These are phyloP conservation scores for Vigna reflexopilosa DNA, from an alignment of 306 rosid species.

Conservation along the genomic window DNA sequence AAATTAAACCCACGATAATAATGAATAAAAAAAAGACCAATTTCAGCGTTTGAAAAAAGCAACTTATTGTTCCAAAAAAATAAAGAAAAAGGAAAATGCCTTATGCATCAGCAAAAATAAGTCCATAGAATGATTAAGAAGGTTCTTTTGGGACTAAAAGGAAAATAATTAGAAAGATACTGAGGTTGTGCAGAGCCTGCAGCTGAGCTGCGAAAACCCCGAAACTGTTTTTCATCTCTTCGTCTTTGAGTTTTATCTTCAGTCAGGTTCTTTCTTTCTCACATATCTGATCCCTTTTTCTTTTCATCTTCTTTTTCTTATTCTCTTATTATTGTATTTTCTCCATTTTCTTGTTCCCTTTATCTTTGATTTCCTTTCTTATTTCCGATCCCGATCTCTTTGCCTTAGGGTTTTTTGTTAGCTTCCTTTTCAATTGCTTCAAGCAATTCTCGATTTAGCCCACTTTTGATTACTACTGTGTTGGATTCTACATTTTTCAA, in stretches of 20 bases:
- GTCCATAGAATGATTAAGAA: conserved; percentile 33
- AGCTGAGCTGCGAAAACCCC: conserved; percentile 35
- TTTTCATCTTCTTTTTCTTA: not conserved
- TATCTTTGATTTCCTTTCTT: conserved; percentile 17
- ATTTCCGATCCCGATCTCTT: conserved; percentile 13
- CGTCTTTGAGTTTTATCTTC: conserved; percentile 30
- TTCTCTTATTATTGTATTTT: not conserved
- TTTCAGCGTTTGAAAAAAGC: conserved; percentile 54
- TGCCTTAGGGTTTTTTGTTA: conserved; percentile 41
- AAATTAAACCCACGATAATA: not conserved
- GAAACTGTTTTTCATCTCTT: not conserved
- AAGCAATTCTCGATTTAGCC: not conserved
- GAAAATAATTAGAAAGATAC: conserved; percentile 1
- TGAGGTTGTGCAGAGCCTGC: conserved; percentile 19
- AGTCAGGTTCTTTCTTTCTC: conserved; percentile 43
- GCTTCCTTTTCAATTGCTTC: not conserved
- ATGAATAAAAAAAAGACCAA: conserved; percentile 8
- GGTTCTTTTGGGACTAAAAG: not conserved
- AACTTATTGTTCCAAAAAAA: conserved; percentile 14
- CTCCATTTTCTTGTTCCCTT: not conserved
- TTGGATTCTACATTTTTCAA: not conserved
- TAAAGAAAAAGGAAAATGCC: not conserved
- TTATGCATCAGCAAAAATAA: not conserved
- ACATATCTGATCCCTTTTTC: not conserved
- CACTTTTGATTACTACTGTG: not conserved